Evolutionary conservation across 73 alveolate species (phyloP).

Genomic region (Uronychia setigera): DNA sequence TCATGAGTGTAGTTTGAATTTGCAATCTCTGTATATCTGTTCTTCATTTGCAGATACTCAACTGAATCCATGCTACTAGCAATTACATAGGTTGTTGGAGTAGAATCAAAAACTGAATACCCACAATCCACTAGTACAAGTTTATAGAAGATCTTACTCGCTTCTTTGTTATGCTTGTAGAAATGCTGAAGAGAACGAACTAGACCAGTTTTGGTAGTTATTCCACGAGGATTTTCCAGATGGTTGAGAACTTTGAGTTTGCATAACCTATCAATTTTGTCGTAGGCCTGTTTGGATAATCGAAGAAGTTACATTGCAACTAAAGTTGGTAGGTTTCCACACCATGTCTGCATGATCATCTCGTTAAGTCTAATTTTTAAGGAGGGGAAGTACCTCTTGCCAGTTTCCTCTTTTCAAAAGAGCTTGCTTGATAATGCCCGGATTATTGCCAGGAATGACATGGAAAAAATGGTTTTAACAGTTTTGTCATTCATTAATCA

Average conservation of each 20-base stretch:
- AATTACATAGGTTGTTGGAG: slow-evolving; percentile 68
- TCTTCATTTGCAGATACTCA: slow-evolving; percentile 35
- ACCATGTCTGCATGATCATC: slow-evolving; percentile 41
- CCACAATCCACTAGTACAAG: slow-evolving; percentile 15
- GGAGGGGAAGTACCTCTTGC: too few relatives aligned
- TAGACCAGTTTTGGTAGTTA: slow-evolving; percentile 67
- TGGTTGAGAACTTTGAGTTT: slow-evolving; percentile 45
- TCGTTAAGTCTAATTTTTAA: slow-evolving; percentile 38
- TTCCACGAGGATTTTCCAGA: slow-evolving; percentile 57
- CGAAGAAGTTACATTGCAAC: slow-evolving; percentile 39
- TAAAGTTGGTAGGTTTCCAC: slow-evolving; percentile 62
- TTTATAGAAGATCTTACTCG: slow-evolving; percentile 10
- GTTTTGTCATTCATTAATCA: too few relatives aligned
- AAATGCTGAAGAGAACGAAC: slow-evolving; percentile 39
- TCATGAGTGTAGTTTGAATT: slow-evolving; percentile 9
- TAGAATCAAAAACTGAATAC: slow-evolving; percentile 56
- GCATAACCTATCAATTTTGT: slow-evolving; percentile 18
- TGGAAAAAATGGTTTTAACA: too few relatives aligned
- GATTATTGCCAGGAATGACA: slow-evolving; percentile 63
- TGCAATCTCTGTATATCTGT: slow-evolving; percentile 38
- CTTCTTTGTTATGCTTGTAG: slow-evolving; percentile 45
- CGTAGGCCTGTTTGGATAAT: slow-evolving; percentile 11
- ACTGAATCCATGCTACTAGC: slow-evolving; percentile 43
- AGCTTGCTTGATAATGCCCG: slow-evolving; percentile 57
- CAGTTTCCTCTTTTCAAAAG: slow-evolving; percentile 59